Evolutionary conservation across 2,329 filamentous ascomycete species (phyloP), one percentile per base, ranked within the genome.

Genomic region (Aspergillus spinulosporus): DNA sequence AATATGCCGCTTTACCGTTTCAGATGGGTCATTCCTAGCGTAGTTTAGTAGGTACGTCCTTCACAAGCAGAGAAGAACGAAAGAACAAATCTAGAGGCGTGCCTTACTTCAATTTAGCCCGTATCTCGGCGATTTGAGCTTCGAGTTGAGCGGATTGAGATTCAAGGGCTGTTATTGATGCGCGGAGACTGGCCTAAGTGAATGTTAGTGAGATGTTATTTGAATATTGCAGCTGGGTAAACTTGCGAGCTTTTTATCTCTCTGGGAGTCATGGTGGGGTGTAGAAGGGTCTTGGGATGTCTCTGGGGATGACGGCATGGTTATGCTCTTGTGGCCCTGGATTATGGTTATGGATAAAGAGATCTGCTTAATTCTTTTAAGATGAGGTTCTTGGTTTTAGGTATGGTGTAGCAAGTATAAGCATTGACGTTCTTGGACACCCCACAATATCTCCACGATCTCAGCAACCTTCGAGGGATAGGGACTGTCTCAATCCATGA

Each of bases 1-100:
- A 65, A 89, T 89, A 68, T 89, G 87, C 32, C 75, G 74, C 53
- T 84, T 81, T 50, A 88, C 83, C 7, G 83, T 82, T 15, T 74
- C 72, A 40, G 81, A 76, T 0, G 83, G 78, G 8, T 78, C 75
- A 62, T 70, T 59, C 26, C 68, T 72, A 47, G 2, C 31, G 11
- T 8, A 26, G 11, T 45, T 12, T 28, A 9, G 12, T 29, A 6
- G 21, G 39, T 21, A 5, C n/a, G 11, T 11, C 6, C 21, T 11
- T 34, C 9, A 34, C 6, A 11, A 12, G 34, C 34, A 37, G 7
- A 12, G 9, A 37, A 37, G 7, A 4, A 4, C 12, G n/a, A 7
- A 51, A 5, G 5, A n/a, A 43, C 15, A 31, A n/a, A 42, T 6
- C 39, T 42, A 6, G 6, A 14, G 21, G 43, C 7, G 14, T 21